Conservation (phyloP, 371 early-diverging fungal genomes). For the Syncephalastrum sp. region DNA sequence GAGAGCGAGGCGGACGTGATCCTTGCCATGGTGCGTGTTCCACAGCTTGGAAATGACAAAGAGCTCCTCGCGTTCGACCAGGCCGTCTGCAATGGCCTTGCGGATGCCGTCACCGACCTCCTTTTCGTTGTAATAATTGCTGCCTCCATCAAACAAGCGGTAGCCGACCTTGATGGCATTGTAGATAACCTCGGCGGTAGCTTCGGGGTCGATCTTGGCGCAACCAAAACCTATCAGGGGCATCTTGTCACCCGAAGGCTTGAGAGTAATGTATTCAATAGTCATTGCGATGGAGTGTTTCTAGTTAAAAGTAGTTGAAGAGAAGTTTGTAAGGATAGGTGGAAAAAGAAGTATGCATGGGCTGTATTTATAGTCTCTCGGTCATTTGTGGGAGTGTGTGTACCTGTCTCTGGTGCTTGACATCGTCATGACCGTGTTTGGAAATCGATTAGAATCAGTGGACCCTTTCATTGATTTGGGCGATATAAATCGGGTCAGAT, state of each 20-base stretch:
- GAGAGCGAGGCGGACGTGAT: conserved; percentile 32
- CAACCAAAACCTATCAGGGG: conserved; percentile 27
- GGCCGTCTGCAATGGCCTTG: conserved; percentile 44
- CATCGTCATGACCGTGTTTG: conserved; percentile 9
- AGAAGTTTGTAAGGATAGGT: no score
- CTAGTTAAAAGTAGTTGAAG: no score
- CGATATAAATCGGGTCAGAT: no score
- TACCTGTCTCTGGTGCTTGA: no score
- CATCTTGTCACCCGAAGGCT: conserved; percentile 20
- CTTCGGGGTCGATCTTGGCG: conserved; percentile 29
- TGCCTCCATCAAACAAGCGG: conserved; percentile 22
- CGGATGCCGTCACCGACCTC: conserved; percentile 43
- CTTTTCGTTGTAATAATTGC: conserved; percentile 54
- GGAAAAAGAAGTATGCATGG: no score
- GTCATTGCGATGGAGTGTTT: conserved; percentile 6
- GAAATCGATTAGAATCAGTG: conserved; percentile 15
- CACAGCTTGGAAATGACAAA: conserved; percentile 77
- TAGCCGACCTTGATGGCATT: conserved; percentile 24
- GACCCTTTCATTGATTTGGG: no score
- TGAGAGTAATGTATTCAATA: conserved; percentile 13
- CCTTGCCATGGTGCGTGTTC: conserved; percentile 55
- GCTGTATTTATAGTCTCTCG: no score
- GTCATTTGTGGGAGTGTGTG: no score
- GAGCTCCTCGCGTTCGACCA: conserved; percentile 51
- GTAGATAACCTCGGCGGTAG: conserved; percentile 13